Conservation (phyloP, 148 eudicot species). For the Tetragonia tetragonoides region DNA sequence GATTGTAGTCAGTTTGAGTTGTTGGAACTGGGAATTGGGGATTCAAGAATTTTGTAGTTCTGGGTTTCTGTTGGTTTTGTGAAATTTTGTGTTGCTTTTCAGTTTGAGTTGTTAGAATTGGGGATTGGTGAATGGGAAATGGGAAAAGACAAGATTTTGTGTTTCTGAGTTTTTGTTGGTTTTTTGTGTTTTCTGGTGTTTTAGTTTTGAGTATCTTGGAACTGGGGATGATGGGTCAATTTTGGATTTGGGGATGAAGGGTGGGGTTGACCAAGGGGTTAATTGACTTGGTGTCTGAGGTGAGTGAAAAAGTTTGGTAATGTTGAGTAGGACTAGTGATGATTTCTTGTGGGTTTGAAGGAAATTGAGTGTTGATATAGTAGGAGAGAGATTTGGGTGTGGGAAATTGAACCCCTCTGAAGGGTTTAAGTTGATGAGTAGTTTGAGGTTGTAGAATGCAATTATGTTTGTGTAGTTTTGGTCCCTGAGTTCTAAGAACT, state of each 20-base stretch:
- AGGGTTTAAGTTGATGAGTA: not conserved
- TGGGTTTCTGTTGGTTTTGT: not conserved
- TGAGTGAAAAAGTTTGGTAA: not conserved
- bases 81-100: too few species aligned
- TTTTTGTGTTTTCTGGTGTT: not conserved
- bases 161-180: too few species aligned
- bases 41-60: not conserved
- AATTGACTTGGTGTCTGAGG: not conserved
- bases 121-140: too few species aligned
- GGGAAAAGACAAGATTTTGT: too few species aligned
- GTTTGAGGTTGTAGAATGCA: constrained; percentile 4
- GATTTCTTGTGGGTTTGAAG: not conserved
- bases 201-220: not conserved
- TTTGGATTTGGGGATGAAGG: not conserved
- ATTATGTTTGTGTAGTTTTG: not conserved
- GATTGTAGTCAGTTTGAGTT: too few species aligned
- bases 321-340: not conserved
- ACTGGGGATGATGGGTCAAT: not conserved
- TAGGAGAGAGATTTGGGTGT: not conserved
- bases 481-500: not conserved
- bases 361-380: not conserved
- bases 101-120: too few species aligned
- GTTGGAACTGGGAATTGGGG: not conserved
- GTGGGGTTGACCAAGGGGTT: not conserved
- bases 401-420: not conserved